Percentiles rank a stretch among this genome's conserved stretches.
These are phyloP conservation scores for Lactarius akahatsu DNA, from an alignment of 768 basidiomycete species.

Conservation along the genomic window DNA sequence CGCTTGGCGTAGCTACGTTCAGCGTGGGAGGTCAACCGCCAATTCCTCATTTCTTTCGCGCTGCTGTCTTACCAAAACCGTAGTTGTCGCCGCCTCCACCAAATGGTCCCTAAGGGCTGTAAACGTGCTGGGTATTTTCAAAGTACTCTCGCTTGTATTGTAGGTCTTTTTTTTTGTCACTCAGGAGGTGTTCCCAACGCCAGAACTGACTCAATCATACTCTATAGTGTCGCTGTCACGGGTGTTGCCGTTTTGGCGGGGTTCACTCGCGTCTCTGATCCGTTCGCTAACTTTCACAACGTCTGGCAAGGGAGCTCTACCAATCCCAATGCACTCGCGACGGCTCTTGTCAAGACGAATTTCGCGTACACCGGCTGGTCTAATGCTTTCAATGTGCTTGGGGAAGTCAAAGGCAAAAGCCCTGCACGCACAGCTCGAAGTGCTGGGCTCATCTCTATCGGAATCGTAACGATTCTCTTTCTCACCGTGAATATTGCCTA, in stretches of 20 bases:
- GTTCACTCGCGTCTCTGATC: slow-evolving; percentile 33
- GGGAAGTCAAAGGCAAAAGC: slow-evolving; percentile 40
- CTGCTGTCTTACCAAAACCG: background rate
- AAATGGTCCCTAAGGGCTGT: slow-evolving; percentile 35
- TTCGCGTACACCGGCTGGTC: slow-evolving; percentile 37
- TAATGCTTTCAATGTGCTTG: slow-evolving; percentile 49
- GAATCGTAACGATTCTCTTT: slow-evolving; percentile 47
- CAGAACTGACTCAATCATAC: slow-evolving; percentile 11
- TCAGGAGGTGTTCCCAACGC: background rate
- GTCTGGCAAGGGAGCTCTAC: slow-evolving; percentile 33
- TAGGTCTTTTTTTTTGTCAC: slow-evolving; percentile 12
- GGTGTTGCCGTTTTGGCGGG: slow-evolving; percentile 34
- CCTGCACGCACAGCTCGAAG: slow-evolving; percentile 48
- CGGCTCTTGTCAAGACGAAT: slow-evolving; percentile 35
- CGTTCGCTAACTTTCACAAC: slow-evolving; percentile 36
- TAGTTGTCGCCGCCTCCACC: slow-evolving; percentile 34
- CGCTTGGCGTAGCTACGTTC: slow-evolving; percentile 32
- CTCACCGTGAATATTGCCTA: slow-evolving; percentile 47
- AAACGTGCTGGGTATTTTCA: slow-evolving; percentile 32
- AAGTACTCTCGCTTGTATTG: slow-evolving; percentile 32
- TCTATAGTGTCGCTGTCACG: slow-evolving; percentile 32
- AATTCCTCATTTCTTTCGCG: too few relatives aligned
- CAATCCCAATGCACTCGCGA: slow-evolving; percentile 33
- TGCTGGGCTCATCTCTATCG: slow-evolving; percentile 48
- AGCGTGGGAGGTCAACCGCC: slow-evolving; percentile 28